phyloP scores from a whole-genome alignment of 1,284 basidiomycete species.

The Melampsora larici-populina region DNA sequence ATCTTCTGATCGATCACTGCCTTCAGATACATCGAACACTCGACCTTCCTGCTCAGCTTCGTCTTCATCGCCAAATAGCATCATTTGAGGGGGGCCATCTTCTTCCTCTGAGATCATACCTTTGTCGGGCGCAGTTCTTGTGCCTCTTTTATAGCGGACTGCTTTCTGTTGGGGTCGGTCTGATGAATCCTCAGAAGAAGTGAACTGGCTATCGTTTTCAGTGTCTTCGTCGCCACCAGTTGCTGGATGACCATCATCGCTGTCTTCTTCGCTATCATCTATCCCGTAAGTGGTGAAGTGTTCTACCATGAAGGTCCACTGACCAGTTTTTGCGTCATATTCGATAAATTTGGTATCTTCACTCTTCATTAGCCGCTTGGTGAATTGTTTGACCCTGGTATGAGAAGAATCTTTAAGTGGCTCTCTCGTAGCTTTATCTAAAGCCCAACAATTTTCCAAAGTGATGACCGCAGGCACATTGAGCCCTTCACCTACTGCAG shows the following conservation, averaged over 20 bases:
- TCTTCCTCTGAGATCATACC: not conserved
- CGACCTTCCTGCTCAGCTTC: not conserved
- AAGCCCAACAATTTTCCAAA: slow-evolving; percentile 78
- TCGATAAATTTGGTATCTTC: slow-evolving; percentile 78
- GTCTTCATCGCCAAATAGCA: slow-evolving; percentile 39
- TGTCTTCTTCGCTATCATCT: slow-evolving; percentile 51
- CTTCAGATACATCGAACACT: not conserved
- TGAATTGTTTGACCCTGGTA: slow-evolving; percentile 69
- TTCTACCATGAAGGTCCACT: slow-evolving; percentile 90
- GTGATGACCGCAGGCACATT: slow-evolving; percentile 81
- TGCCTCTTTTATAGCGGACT: slow-evolving; percentile 3
- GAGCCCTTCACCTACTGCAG: slow-evolving; percentile 74
- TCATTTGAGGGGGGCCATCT: slow-evolving; percentile 35
- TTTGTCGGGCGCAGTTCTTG: not conserved
- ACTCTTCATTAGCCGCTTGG: slow-evolving; percentile 79
- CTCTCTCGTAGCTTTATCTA: slow-evolving; percentile 86
- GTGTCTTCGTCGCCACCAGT: slow-evolving; percentile 44
- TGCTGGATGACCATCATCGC: slow-evolving; percentile 45
- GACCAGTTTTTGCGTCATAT: slow-evolving; percentile 75
- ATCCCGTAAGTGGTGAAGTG: slow-evolving; percentile 64
- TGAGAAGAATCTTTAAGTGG: slow-evolving; percentile 79
- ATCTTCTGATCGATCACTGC: not conserved
- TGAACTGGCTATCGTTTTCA: slow-evolving; percentile 47
- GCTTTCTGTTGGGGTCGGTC: not conserved
- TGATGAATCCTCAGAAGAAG: slow-evolving; percentile 21